Percentiles rank a stretch among this genome's conserved stretches.
These are phyloP conservation scores for Aegilops sharonensis DNA, from an alignment of 176 grass and related monocot species.

Conservation along the genomic window DNA sequence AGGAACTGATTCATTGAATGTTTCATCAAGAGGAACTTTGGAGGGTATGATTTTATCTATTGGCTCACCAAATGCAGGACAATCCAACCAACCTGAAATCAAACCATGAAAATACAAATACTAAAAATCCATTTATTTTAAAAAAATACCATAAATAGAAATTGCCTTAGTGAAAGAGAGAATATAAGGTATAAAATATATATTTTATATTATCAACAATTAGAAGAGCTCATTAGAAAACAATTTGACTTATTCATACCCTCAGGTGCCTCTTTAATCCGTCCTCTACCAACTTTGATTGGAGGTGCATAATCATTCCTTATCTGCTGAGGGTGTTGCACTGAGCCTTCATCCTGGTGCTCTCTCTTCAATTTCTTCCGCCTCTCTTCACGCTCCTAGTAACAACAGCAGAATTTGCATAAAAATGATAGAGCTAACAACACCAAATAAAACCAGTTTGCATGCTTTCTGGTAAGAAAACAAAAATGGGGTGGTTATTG, in stretches of 20 bases:
- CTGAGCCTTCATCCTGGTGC: constrained; percentile 58
- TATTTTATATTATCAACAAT: neutral
- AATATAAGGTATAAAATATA: neutral
- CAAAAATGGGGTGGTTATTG: neutral
- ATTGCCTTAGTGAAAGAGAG: neutral
- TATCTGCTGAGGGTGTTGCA: constrained; percentile 42
- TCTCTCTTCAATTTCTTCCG: constrained; percentile 63
- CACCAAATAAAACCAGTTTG: neutral
- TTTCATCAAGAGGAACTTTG: constrained; percentile 98
- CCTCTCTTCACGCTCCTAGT: constrained; percentile 93
- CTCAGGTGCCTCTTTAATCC: constrained; percentile 79
- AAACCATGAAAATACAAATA: constrained; percentile 2
- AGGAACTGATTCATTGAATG: constrained; percentile 74
- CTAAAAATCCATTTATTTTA: neutral
- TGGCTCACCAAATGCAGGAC: constrained; percentile 84
- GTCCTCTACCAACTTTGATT: constrained; percentile 48
- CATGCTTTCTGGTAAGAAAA: neutral
- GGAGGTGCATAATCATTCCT: constrained; percentile 71
- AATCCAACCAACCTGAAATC: constrained; percentile 88
- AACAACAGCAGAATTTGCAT: constrained; percentile 16
- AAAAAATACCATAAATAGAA: neutral
- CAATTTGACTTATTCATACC: constrained; percentile 37
- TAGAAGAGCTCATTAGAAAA: neutral
- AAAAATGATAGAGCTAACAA: neutral
- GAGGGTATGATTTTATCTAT: constrained; percentile 97